These are phyloP conservation scores for Primulina huaijiensis DNA, from an alignment of 257 asterid species.

Conservation along the genomic window DNA sequence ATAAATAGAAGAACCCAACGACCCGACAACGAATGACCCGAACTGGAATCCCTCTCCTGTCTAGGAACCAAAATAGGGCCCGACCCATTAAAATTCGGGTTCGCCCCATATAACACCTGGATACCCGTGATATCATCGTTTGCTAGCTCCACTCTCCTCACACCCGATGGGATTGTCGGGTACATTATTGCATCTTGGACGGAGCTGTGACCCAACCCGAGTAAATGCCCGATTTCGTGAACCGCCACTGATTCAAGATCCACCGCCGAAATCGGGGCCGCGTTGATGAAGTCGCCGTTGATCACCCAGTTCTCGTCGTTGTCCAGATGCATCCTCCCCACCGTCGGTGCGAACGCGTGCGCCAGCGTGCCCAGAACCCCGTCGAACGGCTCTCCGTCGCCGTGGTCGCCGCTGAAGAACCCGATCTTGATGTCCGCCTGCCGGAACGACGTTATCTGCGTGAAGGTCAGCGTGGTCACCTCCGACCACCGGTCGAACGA, in stretches of 20 bases:
- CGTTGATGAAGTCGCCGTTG: conserved; percentile 45
- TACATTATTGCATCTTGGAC: conserved; percentile 67
- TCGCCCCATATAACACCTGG: conserved; percentile 69
- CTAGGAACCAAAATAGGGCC: conserved; percentile 34
- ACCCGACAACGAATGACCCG: conserved; percentile 30
- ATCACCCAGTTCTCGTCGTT: conserved; percentile 79
- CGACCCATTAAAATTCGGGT: conserved; percentile 60
- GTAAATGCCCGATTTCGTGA: conserved; percentile 87
- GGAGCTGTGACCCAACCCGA: conserved; percentile 91
- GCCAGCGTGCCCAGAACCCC: conserved; percentile 81
- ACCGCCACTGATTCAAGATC: conserved; percentile 91
- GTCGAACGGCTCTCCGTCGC: conserved; percentile 89
- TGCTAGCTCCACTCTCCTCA: conserved; percentile 59
- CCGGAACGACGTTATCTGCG: conserved; percentile 39
- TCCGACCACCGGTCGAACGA: conserved; percentile 92
- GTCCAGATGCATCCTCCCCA: conserved; percentile 68
- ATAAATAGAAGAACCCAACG: not conserved
- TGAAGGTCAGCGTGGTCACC: conserved; percentile 61
- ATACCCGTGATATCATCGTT: conserved; percentile 59
- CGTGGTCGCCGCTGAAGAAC: conserved; percentile 68
- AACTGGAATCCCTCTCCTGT: conserved; percentile 35
- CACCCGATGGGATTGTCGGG: conserved; percentile 58
- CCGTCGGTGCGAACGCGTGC: conserved; percentile 88
- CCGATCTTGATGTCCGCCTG: conserved; percentile 61
- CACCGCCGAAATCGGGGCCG: conserved; percentile 47